A percentile compares a stretch with the other conserved stretches of the same genome.
Evolutionary conservation across 2,329 filamentous ascomycete genomes (phyloP).

Genomic region (Huntiella moniliformis): DNA sequence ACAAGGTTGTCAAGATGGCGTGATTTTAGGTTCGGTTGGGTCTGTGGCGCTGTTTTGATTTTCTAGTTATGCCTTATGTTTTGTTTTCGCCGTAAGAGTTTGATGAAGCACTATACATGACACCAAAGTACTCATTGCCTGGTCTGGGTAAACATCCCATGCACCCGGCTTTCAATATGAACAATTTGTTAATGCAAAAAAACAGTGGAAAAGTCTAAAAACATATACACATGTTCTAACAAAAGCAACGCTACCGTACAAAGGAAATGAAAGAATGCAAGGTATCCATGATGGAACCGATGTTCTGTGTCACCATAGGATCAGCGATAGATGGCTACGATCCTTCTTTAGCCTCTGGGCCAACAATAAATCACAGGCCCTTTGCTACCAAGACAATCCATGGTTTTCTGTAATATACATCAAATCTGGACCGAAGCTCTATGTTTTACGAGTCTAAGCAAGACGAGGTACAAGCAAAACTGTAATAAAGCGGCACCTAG

Average conservation of each 20-base stretch:
- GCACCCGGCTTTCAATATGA: no score
- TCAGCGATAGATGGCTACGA: no score
- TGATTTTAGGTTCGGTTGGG: constrained; percentile 19
- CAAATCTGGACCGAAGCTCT: background rate
- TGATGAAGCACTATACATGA: constrained; percentile 4
- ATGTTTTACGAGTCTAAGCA: background rate
- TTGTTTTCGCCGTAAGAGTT: background rate
- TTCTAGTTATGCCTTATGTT: constrained; percentile 1
- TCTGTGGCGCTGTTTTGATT: constrained; percentile 1
- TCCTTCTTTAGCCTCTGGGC: no score
- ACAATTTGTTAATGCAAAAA: no score
- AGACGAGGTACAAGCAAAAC: constrained; percentile 1
- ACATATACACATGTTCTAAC: no score
- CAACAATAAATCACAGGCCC: no score
- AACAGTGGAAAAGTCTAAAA: no score
- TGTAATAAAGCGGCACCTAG: constrained; percentile 1
- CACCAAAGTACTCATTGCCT: background rate
- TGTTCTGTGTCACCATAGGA: no score
- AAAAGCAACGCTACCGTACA: no score
- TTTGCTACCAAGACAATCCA: background rate
- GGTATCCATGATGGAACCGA: no score
- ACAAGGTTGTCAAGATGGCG: constrained; percentile 46
- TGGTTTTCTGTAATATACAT: background rate
- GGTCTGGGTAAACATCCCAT: no score
- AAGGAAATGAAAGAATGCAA: no score